These are phyloP conservation scores for Ajuga reptans DNA, from an alignment of 305 asterid species.

Conservation along the genomic window DNA sequence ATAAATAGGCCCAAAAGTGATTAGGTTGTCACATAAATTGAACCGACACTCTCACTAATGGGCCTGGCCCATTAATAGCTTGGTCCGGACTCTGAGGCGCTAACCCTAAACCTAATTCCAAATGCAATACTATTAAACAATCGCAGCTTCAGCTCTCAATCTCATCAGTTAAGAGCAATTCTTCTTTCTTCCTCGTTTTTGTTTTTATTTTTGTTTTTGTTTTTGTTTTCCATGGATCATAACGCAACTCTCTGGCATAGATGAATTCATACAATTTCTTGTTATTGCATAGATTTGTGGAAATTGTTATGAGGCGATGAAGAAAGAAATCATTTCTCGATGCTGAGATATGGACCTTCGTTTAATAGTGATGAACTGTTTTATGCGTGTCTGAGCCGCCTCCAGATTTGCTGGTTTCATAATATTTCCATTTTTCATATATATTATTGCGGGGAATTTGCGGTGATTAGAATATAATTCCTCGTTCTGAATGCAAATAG, in stretches of 20 bases:
- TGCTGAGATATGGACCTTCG: conserved; percentile 41
- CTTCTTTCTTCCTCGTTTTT: not conserved
- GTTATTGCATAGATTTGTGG: too few species aligned
- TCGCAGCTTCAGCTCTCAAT: not conserved
- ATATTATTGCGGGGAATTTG: too few species aligned
- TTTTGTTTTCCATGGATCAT: not conserved
- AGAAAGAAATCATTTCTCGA: conserved; percentile 62
- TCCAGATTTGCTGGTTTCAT: too few species aligned
- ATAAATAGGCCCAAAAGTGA: not conserved
- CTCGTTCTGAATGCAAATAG: conserved; percentile 55
- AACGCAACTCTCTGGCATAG: not conserved
- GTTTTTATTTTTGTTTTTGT: not conserved
- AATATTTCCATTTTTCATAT: too few species aligned
- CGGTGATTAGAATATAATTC: conserved; percentile 52
- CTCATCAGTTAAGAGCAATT: not conserved
- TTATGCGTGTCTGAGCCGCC: conserved; percentile 90
- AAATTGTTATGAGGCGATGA: conserved; percentile 36
- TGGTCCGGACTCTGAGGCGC: not conserved
- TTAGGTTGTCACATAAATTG: too few species aligned
- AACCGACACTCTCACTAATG: not conserved
- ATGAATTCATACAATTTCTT: not conserved
- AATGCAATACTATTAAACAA: not conserved
- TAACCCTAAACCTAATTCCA: not conserved
- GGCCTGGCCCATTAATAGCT: not conserved
- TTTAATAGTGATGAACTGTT: conserved; percentile 47